A percentile compares a stretch with the other conserved stretches of the same genome.
Evolutionary conservation across 768 basidiomycete genomes (phyloP).

Genomic region (Sporobolomyces roseus): DNA sequence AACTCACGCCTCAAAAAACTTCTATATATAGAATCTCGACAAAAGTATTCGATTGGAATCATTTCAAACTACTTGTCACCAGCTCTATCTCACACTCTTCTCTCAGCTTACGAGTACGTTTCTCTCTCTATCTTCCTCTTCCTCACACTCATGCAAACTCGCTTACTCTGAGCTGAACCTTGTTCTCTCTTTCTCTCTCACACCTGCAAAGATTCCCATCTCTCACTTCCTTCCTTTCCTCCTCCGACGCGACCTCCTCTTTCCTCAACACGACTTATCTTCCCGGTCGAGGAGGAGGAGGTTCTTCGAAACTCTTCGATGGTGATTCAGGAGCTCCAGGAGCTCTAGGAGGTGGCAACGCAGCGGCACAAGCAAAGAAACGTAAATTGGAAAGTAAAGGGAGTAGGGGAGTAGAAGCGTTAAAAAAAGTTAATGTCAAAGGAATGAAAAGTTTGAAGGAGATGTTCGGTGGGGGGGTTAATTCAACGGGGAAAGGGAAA

Average conservation of each 20-base stretch:
- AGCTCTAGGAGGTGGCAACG: conserved; percentile 12
- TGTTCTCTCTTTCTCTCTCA: too few relatives aligned
- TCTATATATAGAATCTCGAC: conserved; percentile 17
- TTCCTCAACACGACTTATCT: conserved; percentile 37
- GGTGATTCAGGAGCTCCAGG: not conserved
- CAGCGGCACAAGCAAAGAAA: conserved; percentile 29
- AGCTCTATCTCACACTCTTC: conserved; percentile 3
- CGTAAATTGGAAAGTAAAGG: conserved; percentile 33
- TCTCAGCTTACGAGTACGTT: conserved; percentile 19
- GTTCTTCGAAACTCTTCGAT: conserved; percentile 18
- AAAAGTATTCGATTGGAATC: conserved; percentile 26
- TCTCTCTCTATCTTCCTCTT: not conserved
- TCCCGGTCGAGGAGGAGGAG: conserved; percentile 14
- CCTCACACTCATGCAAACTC: not conserved
- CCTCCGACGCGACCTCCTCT: conserved; percentile 3
- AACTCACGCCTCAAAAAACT: too few relatives aligned
- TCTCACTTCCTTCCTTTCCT: conserved; percentile 15
- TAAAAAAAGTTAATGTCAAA: conserved; percentile 41
- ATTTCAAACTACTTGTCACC: conserved; percentile 34
- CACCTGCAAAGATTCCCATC: conserved; percentile 31
- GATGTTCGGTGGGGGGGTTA: conserved; percentile 34
- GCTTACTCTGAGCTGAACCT: not conserved
- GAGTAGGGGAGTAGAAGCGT: conserved; percentile 33
- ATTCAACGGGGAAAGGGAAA: not conserved
- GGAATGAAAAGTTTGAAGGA: conserved; percentile 32